phyloP scores from a whole-genome alignment of 306 rosid genomes.

The Vicia sativa region DNA sequence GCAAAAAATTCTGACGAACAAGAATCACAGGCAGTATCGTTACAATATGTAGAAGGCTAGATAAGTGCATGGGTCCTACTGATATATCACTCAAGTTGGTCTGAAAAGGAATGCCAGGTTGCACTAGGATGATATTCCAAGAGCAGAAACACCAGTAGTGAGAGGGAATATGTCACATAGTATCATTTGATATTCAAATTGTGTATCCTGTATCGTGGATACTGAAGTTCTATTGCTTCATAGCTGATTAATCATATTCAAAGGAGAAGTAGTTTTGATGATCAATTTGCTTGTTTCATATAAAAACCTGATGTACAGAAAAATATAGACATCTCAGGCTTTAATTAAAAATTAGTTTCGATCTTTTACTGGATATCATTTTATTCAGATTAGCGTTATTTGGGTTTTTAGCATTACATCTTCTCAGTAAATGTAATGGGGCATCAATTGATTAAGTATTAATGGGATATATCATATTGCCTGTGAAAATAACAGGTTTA shows the following conservation, averaged over 20 bases:
- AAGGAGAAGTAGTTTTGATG: no score
- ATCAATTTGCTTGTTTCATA: no score
- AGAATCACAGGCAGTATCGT: slow-evolving; percentile 11
- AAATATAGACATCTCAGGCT: no score
- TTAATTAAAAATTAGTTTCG: no score
- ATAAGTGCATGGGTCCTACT: background rate
- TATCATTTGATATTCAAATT: slow-evolving; percentile 12
- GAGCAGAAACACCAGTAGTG: slow-evolving; percentile 6
- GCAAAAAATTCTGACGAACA: background rate
- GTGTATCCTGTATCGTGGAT: background rate
- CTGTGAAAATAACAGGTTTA: no score
- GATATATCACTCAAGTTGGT: slow-evolving; percentile 20
- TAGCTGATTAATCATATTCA: background rate
- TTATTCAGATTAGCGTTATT: no score
- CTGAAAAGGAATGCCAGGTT: slow-evolving; percentile 22
- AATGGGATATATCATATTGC: no score
- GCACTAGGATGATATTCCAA: slow-evolving; percentile 21
- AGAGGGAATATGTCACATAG: slow-evolving; percentile 23
- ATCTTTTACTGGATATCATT: no score
- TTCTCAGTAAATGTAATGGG: no score
- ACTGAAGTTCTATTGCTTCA: slow-evolving; percentile 27
- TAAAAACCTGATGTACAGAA: no score
- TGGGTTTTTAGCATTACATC: no score
- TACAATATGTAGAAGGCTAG: background rate
- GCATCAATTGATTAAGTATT: no score